Evolutionary conservation across 495 filamentous ascomycete species (phyloP), one percentile per base, ranked within the genome.

Genomic region (Penicillium desertorum): DNA sequence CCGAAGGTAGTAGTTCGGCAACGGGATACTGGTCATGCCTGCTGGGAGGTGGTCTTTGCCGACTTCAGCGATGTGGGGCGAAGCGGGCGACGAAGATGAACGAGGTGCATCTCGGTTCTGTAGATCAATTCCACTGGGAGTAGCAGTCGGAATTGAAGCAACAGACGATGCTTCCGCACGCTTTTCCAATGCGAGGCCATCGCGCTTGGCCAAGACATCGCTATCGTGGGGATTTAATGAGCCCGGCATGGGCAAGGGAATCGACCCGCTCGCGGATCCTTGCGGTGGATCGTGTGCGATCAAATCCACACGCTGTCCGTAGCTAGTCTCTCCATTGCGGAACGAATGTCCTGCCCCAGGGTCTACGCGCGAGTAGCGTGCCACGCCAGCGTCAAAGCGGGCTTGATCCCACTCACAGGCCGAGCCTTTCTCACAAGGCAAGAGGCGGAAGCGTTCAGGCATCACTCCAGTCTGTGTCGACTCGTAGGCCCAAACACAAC

Each of bases 401-500:
- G 83, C 88, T 68, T 92, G 77, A 65, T 93, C 88, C 83, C 89
- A 98, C 10, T 82, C 72, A 66, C 94, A 98, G 19, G 83, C 71
- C 29, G 81, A 69, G 5, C 64, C 67, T 54, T 86, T 78, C n/a
- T 81, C 75, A 66, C 94, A 98, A 2, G 85, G 81, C 23, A 92
- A 61, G 0, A 87, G 71, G 5, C 67, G 65, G 54, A 90, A 88
- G 6, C 70, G 69, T 70, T 98, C 94, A 1, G 94, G 92, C 92
- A 96, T 96, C 61, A 98, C 90, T 4, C 93, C 95, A 0, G 86
- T 88, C 2, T 83, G 77, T 12, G 89, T 91, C 17, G 81, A 79
- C 62, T 90, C 85, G 67, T 98, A 98, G 2, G 91, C 88, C 93
- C 91, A 98, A 3, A 94, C 88, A 67, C 94, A 98, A 20, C 93